A percentile compares a stretch with the other conserved stretches of the same genome.
Evolutionary conservation across 2,329 filamentous ascomycete genomes (phyloP).

Genomic region (Conoideocrella luteorostrata): DNA sequence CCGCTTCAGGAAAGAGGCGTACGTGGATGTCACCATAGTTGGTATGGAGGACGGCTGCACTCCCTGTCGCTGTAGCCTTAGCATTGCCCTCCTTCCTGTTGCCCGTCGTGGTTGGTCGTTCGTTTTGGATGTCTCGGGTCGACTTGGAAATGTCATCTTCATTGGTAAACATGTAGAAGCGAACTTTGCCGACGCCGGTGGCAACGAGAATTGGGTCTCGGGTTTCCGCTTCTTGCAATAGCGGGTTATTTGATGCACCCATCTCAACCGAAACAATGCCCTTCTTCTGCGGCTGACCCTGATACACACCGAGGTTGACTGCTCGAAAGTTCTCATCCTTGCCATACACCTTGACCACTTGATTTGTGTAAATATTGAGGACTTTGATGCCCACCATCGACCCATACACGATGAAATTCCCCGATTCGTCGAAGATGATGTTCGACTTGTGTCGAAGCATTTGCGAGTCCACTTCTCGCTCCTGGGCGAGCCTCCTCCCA

Average conservation of each 20-base stretch:
- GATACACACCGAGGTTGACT: constrained; percentile 79
- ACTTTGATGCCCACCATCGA: constrained; percentile 91
- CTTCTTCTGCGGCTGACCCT: constrained; percentile 93
- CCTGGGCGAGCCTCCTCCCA: constrained; percentile 76
- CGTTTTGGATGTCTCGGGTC: constrained; percentile 87
- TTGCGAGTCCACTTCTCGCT: constrained; percentile 75
- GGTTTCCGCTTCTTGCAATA: constrained; percentile 85
- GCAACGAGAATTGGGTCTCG: constrained; percentile 83
- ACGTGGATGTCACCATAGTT: constrained; percentile 91
- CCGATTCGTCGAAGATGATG: constrained; percentile 91
- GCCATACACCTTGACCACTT: constrained; percentile 83
- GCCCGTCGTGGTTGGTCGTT: constrained; percentile 68
- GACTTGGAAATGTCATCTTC: constrained; percentile 77
- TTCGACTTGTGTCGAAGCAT: constrained; percentile 66
- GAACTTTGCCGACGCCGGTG: constrained; percentile 78
- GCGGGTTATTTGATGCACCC: constrained; percentile 89
- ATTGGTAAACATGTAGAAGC: constrained; percentile 98
- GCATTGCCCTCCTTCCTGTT: constrained; percentile 44
- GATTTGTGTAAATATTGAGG: constrained; percentile 91
- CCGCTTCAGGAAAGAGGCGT: constrained; percentile 85
- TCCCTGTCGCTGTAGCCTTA: constrained; percentile 66
- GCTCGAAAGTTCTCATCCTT: constrained; percentile 83
- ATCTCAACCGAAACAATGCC: constrained; percentile 90
- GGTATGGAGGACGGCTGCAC: constrained; percentile 80
- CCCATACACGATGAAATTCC: constrained; percentile 90